phyloP scores from a whole-genome alignment of 176 grass and related monocot species.

The Zea luxurians region DNA sequence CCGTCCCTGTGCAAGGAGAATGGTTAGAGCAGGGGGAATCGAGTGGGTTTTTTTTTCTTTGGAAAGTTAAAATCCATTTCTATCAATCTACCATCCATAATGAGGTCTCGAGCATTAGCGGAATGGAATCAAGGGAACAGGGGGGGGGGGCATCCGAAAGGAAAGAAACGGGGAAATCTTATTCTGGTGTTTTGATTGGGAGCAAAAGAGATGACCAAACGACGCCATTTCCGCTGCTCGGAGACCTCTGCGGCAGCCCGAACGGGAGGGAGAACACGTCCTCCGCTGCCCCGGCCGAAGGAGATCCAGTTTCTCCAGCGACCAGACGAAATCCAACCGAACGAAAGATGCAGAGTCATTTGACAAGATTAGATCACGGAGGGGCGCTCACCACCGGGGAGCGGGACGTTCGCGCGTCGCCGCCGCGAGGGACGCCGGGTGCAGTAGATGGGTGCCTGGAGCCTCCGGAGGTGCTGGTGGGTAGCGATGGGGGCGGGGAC shows the following conservation, averaged over 20 bases:
- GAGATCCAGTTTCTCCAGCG: slow-evolving; percentile 19
- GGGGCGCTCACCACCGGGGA: slow-evolving; percentile 38
- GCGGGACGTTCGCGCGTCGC: not conserved
- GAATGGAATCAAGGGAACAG: slow-evolving; percentile 24
- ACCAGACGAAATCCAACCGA: not conserved
- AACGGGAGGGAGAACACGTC: not conserved
- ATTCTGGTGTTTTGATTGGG: slow-evolving; percentile 9
- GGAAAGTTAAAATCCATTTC: not conserved
- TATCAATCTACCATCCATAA: slow-evolving; percentile 18
- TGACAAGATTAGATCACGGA: slow-evolving; percentile 22
- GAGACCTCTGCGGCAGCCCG: not conserved
- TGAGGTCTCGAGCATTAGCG: not conserved
- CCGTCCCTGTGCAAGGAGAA: slow-evolving; percentile 11
- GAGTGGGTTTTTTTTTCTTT: not conserved
- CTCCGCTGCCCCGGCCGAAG: not conserved
- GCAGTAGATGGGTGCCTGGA: not conserved
- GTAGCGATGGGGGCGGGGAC: not conserved
- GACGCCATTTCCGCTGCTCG: slow-evolving; percentile 26
- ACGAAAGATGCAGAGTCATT: slow-evolving; percentile 4
- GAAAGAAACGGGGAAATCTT: slow-evolving; percentile 8
- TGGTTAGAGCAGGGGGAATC: not conserved
- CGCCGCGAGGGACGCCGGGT: not conserved
- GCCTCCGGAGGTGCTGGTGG: slow-evolving; percentile 8
- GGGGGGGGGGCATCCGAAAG: not conserved
- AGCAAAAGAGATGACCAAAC: not conserved